These are phyloP conservation scores for Paramecium primaurelia DNA, from an alignment of 73 alveolate genomes.

Conservation along the genomic window DNA sequence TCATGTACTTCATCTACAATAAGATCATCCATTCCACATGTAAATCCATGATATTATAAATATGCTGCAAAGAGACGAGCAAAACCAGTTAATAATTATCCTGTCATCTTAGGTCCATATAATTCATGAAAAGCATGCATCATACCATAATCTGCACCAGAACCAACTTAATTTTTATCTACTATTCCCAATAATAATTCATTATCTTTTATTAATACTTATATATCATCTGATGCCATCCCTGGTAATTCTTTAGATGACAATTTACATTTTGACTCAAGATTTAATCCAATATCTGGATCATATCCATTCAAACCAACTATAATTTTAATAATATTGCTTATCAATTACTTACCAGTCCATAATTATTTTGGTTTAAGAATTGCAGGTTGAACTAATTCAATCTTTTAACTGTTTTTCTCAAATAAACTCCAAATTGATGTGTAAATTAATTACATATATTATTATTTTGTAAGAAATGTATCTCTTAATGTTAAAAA, in stretches of 20 bases:
- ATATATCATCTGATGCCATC: conserved; percentile 52
- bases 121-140: conserved; percentile 96
- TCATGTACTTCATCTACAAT: conserved; percentile 79
- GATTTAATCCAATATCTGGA: conserved; percentile 72
- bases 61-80: conserved; percentile 89
- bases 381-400: conserved; percentile 87
- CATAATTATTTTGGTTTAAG: conserved; percentile 89
- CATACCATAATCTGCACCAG: conserved; percentile 91
- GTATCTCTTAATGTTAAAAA: conserved; percentile 95
- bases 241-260: conserved; percentile 52
- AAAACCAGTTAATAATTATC: conserved; percentile 91
- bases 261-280: conserved; percentile 80
- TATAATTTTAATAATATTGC: conserved; percentile 83
- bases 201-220: conserved; percentile 85
- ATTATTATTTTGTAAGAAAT: conserved; percentile 85
- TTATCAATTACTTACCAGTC: conserved; percentile 95
- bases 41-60: conserved; percentile 92
- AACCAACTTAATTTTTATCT: conserved; percentile 96
- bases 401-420: conserved; percentile 72
- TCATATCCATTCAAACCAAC: conserved; percentile 75
- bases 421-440: conserved; percentile 85
- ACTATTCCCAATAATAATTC: conserved; percentile 91
- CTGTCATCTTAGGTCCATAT: conserved; percentile 92
- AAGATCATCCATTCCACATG: conserved; percentile 96
- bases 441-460: conserved; percentile 86